These are phyloP conservation scores for Zygosaccharomyces pseudobailii DNA, from an alignment of 1,139 yeast species.

Conservation along the genomic window DNA sequence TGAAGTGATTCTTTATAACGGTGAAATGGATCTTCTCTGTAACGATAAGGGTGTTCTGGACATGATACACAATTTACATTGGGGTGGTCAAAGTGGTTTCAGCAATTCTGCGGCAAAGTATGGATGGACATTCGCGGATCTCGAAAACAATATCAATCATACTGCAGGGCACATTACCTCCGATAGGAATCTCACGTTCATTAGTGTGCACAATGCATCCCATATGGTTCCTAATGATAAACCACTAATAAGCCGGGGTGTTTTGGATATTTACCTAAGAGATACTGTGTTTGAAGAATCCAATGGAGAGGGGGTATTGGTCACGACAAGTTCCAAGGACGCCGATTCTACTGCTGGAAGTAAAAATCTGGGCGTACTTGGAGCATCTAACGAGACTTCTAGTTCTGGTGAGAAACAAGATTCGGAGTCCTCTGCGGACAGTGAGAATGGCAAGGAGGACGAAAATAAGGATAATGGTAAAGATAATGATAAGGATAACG, in stretches of 20 bases:
- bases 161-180: conserved; percentile 48
- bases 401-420: neutral
- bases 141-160: conserved; percentile 41
- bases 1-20: conserved; percentile 73
- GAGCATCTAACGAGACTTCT: neutral
- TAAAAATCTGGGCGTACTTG: conserved; percentile 6
- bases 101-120: conserved; percentile 35
- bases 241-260: conserved; percentile 64
- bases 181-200: conserved; percentile 73
- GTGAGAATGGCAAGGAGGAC: conserved; percentile 10
- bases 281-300: conserved; percentile 17
- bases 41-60: conserved; percentile 72
- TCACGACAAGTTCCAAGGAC: conserved; percentile 11
- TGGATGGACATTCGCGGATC: conserved; percentile 57
- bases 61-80: conserved; percentile 54
- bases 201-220: conserved; percentile 68
- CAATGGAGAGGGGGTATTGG: conserved; percentile 14
- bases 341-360: conserved; percentile 19
- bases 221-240: conserved; percentile 95
- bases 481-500: conserved; percentile 5
- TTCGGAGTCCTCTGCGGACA: conserved; percentile 4
- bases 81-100: conserved; percentile 68
- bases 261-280: conserved; percentile 46
- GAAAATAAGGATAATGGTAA: conserved; percentile 14
- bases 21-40: conserved; percentile 86